These are phyloP conservation scores for Chlamydomonas incerta DNA, from an alignment of 139 green algal species.

Conservation along the genomic window DNA sequence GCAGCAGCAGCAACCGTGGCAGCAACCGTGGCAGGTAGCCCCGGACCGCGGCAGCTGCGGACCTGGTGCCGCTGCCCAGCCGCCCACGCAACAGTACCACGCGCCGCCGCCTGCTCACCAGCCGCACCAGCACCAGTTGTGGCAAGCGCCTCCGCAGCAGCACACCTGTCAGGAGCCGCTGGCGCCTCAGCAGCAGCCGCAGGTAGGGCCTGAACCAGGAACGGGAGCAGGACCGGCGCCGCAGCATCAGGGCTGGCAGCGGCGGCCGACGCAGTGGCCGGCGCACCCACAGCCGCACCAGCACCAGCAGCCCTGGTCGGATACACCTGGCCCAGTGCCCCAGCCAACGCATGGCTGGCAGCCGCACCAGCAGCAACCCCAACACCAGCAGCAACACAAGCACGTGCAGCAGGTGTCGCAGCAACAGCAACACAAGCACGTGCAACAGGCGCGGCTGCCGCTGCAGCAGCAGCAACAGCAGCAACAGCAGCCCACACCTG, in stretches of 20 bases:
- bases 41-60: background rate
- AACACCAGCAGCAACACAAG: background rate
- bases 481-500: background rate
- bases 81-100: conserved; percentile 12
- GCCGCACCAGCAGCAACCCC: background rate
- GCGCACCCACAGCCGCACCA: background rate
- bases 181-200: background rate
- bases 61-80: background rate
- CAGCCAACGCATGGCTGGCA: background rate
- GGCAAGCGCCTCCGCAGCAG: background rate
- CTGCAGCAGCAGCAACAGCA: background rate
- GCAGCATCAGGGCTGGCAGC: background rate
- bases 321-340: background rate
- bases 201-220: background rate
- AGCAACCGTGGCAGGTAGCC: too few relatives aligned
- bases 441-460: background rate
- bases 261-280: background rate
- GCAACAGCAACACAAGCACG: background rate
- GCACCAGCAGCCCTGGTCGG: background rate
- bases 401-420: background rate
- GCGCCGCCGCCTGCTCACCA: conserved; percentile 5
- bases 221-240: background rate
- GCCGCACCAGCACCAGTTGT: background rate
- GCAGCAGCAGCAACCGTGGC: background rate
- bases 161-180: too few relatives aligned